Conservation (phyloP, 106 monocot species). For the Gastrodia elata region DNA sequence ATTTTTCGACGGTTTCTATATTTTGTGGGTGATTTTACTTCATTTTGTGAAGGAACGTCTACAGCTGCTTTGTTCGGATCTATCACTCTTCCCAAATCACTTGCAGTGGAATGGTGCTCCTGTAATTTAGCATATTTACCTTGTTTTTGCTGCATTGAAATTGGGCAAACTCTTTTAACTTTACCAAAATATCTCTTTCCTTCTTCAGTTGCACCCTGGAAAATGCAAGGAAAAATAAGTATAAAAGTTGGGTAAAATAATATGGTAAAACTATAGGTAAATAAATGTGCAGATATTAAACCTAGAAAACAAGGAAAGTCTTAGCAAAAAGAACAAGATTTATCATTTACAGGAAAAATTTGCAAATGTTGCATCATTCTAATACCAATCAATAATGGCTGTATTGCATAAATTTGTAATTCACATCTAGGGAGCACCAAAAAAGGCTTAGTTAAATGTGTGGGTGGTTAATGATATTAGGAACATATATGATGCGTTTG, state of each 20-base stretch:
- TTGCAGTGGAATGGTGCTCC: slow-evolving; percentile 32
- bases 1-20: slow-evolving; percentile 48
- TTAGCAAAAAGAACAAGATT: neutral
- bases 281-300: too few species aligned
- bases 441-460: neutral
- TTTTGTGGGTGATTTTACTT: slow-evolving; percentile 28
- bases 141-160: slow-evolving; percentile 30
- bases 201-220: slow-evolving; percentile 34
- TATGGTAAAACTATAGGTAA: neutral
- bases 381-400: neutral
- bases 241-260: neutral
- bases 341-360: neutral
- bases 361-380: neutral
- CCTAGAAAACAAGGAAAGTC: neutral
- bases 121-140: slow-evolving; percentile 33
- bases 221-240: neutral
- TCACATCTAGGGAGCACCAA: neutral
- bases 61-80: slow-evolving; percentile 27
- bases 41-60: slow-evolving; percentile 17
- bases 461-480: neutral
- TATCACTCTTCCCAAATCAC: slow-evolving; percentile 26
- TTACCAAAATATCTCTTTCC: slow-evolving; percentile 38
- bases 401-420: neutral
- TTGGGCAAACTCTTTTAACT: slow-evolving; percentile 42
- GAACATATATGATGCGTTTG: neutral